These are phyloP conservation scores for Cyclospora cayetanensis DNA, from an alignment of 169 alveolate species.

Conservation along the genomic window DNA sequence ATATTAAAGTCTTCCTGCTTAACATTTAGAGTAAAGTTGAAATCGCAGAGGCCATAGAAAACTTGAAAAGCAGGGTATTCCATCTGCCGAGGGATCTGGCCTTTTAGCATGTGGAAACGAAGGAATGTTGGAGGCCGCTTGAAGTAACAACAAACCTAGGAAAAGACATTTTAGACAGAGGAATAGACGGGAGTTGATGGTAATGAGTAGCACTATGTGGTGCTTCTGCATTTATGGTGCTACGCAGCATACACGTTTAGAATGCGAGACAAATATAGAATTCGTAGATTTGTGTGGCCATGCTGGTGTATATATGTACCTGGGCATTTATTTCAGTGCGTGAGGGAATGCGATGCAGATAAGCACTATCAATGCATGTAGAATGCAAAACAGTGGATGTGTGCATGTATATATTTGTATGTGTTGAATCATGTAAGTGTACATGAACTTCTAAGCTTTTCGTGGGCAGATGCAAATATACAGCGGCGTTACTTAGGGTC, in stretches of 20 bases:
- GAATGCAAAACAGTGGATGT: too few species aligned
- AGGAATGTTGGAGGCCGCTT: conserved; percentile 49
- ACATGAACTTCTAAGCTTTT: neutral
- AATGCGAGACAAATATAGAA: neutral
- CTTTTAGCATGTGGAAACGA: conserved; percentile 9
- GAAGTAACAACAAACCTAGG: conserved; percentile 55
- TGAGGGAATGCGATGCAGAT: too few species aligned
- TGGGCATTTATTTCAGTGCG: too few species aligned
- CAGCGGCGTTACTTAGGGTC: neutral
- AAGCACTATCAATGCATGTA: too few species aligned
- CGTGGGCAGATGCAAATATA: neutral
- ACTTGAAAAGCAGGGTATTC: neutral
- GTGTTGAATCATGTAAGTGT: neutral
- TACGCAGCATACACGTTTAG: too few species aligned
- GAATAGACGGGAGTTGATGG: too few species aligned
- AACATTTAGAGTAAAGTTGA: neutral
- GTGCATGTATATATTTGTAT: too few species aligned
- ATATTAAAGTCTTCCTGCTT: neutral
- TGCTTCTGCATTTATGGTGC: too few species aligned
- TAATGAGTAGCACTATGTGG: too few species aligned
- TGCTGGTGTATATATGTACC: too few species aligned
- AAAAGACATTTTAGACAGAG: too few species aligned
- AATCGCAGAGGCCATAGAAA: neutral
- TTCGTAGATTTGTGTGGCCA: neutral
- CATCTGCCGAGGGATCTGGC: neutral